Base-by-base conservation (phyloP, 2,329 filamentous ascomycete genomes). In the Claviceps africana region DNA sequence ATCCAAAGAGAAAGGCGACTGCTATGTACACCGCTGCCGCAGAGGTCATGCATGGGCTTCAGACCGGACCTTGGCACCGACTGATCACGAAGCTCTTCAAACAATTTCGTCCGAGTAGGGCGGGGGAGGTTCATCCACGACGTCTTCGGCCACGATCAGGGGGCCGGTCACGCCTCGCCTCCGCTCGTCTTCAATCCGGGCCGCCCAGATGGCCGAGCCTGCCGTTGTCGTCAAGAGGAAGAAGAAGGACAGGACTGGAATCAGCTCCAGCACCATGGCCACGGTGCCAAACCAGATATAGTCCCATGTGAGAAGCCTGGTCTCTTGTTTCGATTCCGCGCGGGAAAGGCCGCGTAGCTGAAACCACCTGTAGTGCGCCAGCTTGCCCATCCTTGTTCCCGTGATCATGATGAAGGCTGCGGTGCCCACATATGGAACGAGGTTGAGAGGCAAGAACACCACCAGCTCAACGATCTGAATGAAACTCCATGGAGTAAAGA, bases 241-340 rank as follows among this genome's bases (percentile, higher is more conserved):
- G 64, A 97, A 82, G 76, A 98, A 94, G n/a, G 86, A 94, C 48
- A 96, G 68, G 13, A 91, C 76, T 1, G 93, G 93, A 9, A 96
- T 76, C n/a, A 97, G 76, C 69, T 96, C 88, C 30, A 97, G 69
- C 7, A 88, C 66, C 71, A 96, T 80, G 48, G 89, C 87, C 4
- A 93, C 76, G 0, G 86, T 88, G 17, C 93, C 93, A 62, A 97
- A 96, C 88, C 88, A 95, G 15, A 88, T 83, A 64, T 96, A 97
- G 54, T 93, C 86, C 79, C 87, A 86, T 56, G 79, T 74, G 51
- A 85, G 77, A 44, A 72, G 73, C 54, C 75, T 76, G 30, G 91
- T 78, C 60, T 86, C 88, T 30, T 72, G 72, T 60, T 87, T 87
- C 56, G 81, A 76, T 63, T 94, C 79, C 59, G 85, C 82, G 65